These are phyloP conservation scores for Hyphodiscus sp. DNA, from an alignment of 2,329 filamentous ascomycete species.

Conservation along the genomic window DNA sequence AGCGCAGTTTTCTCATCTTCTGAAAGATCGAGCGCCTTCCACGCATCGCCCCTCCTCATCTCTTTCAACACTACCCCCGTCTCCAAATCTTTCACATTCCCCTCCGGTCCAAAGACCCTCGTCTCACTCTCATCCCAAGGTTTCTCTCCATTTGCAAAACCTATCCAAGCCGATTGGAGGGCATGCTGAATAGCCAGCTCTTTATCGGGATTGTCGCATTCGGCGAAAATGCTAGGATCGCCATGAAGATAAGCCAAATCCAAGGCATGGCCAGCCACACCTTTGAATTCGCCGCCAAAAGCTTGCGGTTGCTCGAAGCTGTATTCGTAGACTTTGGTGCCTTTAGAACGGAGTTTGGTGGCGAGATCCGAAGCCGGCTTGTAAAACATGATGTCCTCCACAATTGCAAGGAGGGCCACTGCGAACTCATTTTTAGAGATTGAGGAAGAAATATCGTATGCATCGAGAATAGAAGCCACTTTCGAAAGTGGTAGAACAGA, in stretches of 20 bases:
- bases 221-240: conserved; percentile 2
- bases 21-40: not conserved
- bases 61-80: not conserved
- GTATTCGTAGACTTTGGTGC: conserved; percentile 2
- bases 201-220: not conserved
- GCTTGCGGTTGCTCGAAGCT: conserved; percentile 5
- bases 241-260: conserved; percentile 11
- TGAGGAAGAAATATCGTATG: not conserved
- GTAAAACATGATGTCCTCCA: not conserved
- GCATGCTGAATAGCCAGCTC: not conserved
- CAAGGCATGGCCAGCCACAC: not conserved
- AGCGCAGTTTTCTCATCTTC: not conserved
- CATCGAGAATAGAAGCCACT: not conserved
- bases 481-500: not conserved
- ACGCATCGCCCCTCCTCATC: not conserved
- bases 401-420: not conserved
- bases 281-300: not conserved
- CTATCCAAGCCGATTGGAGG: not conserved
- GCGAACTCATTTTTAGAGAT: not conserved
- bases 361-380: not conserved
- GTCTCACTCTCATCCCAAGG: not conserved
- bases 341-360: not conserved
- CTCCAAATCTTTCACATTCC: not conserved
- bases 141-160: not conserved
- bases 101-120: not conserved